Conservation (phyloP, 2,329 filamentous ascomycete species). For the Venturia aucupariae region DNA sequence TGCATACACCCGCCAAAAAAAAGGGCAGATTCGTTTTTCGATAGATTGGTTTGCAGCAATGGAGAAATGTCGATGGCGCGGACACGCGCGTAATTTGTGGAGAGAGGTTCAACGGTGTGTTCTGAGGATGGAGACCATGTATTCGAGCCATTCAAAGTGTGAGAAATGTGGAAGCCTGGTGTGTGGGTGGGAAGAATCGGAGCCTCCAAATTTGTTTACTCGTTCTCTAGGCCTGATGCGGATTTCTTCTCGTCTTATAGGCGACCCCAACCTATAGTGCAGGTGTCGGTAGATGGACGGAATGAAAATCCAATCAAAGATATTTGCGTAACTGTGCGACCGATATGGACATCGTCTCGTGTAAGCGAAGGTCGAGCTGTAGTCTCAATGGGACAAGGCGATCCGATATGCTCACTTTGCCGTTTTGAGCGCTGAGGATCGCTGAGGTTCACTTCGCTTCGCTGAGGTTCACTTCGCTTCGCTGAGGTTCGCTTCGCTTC, state of each 20-base stretch:
- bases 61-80: background rate
- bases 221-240: background rate
- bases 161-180: slow-evolving; percentile 3
- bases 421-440: background rate
- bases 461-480: too few relatives aligned
- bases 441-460: too few relatives aligned
- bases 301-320: background rate
- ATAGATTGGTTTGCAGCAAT: background rate
- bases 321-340: background rate
- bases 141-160: background rate
- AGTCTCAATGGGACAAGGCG: background rate
- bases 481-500: background rate
- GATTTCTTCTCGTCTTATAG: background rate
- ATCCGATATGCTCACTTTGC: too few relatives aligned
- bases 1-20: background rate
- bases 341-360: background rate
- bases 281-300: background rate
- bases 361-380: background rate
- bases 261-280: background rate
- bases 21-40: background rate
- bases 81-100: background rate
- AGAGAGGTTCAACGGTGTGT: background rate
- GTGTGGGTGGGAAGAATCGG: background rate
- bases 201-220: background rate
- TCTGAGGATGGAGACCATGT: background rate